Conservation (phyloP, 1,284 basidiomycete genomes). For the Naganishia albida region DNA sequence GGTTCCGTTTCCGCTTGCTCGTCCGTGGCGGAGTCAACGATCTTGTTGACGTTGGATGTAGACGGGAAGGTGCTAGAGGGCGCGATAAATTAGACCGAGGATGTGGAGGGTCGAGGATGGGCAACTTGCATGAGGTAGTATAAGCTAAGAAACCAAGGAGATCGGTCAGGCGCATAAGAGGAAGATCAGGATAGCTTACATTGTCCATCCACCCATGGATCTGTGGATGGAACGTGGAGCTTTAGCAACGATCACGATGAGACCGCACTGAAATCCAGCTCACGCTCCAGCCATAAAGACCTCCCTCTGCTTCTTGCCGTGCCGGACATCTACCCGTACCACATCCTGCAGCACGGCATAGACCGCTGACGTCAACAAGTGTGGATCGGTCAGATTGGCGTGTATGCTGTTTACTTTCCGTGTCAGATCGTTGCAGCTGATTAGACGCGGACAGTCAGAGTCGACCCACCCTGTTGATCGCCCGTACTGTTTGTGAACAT, state of each 20-base stretch:
- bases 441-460: no score
- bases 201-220: slow-evolving; percentile 54
- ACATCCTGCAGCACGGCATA: slow-evolving; percentile 57
- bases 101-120: slow-evolving; percentile 1
- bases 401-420: slow-evolving; percentile 47
- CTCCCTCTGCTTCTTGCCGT: slow-evolving; percentile 46
- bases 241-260: background rate
- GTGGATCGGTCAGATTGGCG: slow-evolving; percentile 54
- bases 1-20: slow-evolving; percentile 6
- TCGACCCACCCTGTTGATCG: slow-evolving; percentile 50
- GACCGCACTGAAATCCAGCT: slow-evolving; percentile 33
- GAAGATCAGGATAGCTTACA: slow-evolving; percentile 36
- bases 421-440: background rate
- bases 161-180: background rate
- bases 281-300: slow-evolving; percentile 56
- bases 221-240: slow-evolving; percentile 21
- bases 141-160: slow-evolving; percentile 31
- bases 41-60: slow-evolving; percentile 34
- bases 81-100: background rate
- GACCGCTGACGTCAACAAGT: slow-evolving; percentile 54
- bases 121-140: slow-evolving; percentile 37
- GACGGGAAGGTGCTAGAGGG: slow-evolving; percentile 51
- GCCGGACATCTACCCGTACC: slow-evolving; percentile 42
- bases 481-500: slow-evolving; percentile 53
- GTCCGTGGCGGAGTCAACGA: slow-evolving; percentile 30